These are phyloP conservation scores for Oryza nivara DNA, from an alignment of 176 grass and related monocot genomes.

Conservation along the genomic window DNA sequence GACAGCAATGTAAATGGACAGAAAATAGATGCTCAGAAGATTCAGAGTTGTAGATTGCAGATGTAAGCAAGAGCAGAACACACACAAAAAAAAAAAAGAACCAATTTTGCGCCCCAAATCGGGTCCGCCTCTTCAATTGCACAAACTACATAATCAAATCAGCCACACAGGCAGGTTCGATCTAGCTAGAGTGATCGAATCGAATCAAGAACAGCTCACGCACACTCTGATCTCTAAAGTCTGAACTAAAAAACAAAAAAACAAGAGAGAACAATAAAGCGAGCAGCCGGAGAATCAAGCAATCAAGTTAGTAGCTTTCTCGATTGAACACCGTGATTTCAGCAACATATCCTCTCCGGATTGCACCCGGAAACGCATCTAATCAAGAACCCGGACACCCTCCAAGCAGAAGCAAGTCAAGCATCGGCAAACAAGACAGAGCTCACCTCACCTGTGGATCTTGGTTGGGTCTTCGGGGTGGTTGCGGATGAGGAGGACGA, in stretches of 20 bases:
- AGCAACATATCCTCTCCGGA: background rate
- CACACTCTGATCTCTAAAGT: background rate
- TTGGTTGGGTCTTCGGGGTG: too few species aligned
- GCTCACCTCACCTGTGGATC: conserved; percentile 3
- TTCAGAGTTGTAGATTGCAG: background rate
- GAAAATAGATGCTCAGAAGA: background rate
- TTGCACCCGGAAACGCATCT: background rate
- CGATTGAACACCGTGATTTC: background rate
- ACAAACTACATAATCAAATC: background rate
- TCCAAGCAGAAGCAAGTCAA: background rate
- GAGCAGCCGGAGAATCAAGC: background rate
- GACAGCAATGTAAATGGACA: background rate
- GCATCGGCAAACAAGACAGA: background rate
- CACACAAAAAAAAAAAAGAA: background rate
- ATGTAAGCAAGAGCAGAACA: background rate
- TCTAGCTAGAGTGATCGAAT: background rate
- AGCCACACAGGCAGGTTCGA: background rate
- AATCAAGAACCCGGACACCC: background rate
- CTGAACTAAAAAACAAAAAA: background rate
- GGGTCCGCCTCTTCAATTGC: background rate
- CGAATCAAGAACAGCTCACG: background rate
- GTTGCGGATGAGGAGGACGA: background rate
- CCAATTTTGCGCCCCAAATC: background rate
- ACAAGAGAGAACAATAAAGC: background rate
- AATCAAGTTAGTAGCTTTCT: background rate